Conservation (phyloP, 176 grass and related monocot species). For the Neostapfia colusana region DNA sequence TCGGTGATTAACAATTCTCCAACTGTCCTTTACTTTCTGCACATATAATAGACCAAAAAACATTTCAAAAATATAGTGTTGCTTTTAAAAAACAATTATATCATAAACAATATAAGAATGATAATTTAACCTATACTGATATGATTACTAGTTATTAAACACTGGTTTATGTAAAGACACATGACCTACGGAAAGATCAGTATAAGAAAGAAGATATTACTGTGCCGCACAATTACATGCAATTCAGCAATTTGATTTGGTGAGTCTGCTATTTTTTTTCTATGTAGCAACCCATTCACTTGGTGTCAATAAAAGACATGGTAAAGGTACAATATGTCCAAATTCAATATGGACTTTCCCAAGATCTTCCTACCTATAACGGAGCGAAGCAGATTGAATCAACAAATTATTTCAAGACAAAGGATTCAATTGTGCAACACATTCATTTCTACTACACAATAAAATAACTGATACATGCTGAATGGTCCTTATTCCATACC, state of each 20-base stretch:
- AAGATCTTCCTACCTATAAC: constrained; percentile 3
- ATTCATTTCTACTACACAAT: constrained; percentile 8
- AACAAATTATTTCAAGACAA: constrained; percentile 5
- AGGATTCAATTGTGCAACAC: constrained; percentile 3
- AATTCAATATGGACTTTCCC: not conserved
- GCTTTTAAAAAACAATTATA: constrained; percentile 7
- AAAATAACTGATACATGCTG: not conserved
- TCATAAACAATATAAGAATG: not conserved
- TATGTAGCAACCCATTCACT: not conserved
- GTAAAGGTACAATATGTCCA: constrained; percentile 6
- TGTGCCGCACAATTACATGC: not conserved
- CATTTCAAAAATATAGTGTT: constrained; percentile 15
- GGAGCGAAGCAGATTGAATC: constrained; percentile 18
- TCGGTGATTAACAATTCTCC: constrained; percentile 94
- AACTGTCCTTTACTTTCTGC: constrained; percentile 97
- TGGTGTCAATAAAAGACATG: constrained; percentile 1
- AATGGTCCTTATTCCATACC: not conserved
- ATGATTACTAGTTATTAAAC: constrained; percentile 2
- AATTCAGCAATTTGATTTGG: not conserved
- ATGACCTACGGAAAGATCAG: not conserved
- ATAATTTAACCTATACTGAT: constrained; percentile 15
- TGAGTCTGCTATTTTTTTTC: not conserved
- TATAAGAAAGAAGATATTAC: constrained; percentile 5
- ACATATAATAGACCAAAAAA: constrained; percentile 31
- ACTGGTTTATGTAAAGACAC: not conserved